These are phyloP conservation scores for Penicillium sp. DNA, from an alignment of 2,329 filamentous ascomycete species.

Conservation along the genomic window DNA sequence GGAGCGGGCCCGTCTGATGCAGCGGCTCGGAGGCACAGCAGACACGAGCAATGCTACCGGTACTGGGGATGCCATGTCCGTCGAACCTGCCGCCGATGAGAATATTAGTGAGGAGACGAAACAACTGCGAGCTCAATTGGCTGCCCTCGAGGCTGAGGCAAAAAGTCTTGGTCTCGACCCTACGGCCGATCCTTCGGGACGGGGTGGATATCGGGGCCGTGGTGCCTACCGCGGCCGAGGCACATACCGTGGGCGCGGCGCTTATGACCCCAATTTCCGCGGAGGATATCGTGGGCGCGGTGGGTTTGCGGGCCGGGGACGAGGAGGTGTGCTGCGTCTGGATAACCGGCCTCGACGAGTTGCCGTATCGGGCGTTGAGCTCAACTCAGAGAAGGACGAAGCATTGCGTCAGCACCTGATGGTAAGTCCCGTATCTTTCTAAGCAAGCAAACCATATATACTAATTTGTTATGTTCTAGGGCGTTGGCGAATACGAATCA, in stretches of 20 bases:
- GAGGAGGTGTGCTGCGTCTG: conserved; percentile 54
- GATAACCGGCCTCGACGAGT: conserved; percentile 59
- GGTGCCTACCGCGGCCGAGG: conserved; percentile 40
- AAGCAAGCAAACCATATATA: not conserved
- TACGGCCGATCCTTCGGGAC: conserved; percentile 28
- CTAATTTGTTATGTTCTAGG: conserved; percentile 29
- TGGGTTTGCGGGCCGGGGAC: conserved; percentile 35
- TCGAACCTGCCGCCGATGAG: conserved; percentile 28
- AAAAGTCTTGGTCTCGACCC: conserved; percentile 53
- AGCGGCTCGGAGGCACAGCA: conserved; percentile 47
- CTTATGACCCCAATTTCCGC: conserved; percentile 40
- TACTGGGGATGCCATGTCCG: conserved; percentile 24
- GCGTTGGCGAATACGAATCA: conserved; percentile 47
- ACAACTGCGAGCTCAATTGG: conserved; percentile 54
- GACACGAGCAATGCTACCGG: conserved; percentile 28
- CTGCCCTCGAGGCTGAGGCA: conserved; percentile 56
- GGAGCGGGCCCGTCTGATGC: conserved; percentile 52
- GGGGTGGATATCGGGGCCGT: conserved; percentile 37
- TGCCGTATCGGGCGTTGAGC: conserved; percentile 49
- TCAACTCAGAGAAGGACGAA: conserved; percentile 53
- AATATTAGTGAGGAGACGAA: conserved; percentile 50
- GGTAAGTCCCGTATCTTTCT: conserved; percentile 30
- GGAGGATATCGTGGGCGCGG: conserved; percentile 46
- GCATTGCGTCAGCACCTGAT: conserved; percentile 57
- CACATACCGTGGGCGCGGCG: conserved; percentile 43